These are phyloP conservation scores for Oryza glumipatula DNA, from an alignment of 176 grass and related monocot species.

Conservation along the genomic window DNA sequence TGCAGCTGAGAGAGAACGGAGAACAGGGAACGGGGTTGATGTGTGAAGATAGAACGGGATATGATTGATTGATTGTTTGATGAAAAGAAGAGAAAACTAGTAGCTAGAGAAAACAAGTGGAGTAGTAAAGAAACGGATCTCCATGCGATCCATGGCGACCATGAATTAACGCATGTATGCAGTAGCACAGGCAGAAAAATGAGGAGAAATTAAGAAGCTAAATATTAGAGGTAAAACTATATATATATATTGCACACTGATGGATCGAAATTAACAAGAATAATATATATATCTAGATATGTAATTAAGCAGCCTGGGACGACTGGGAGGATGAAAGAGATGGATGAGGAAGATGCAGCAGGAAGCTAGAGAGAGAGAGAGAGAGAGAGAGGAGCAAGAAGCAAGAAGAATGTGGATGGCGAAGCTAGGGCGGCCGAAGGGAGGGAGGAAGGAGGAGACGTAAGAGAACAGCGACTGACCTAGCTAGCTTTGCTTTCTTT, in stretches of 20 bases:
- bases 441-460: constrained; percentile 37
- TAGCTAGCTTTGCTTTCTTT: background rate
- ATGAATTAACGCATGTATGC: background rate
- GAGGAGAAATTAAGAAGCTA: background rate
- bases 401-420: background rate
- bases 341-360: background rate
- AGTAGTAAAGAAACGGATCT: constrained; percentile 24
- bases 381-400: background rate
- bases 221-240: background rate
- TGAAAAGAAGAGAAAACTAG: background rate
- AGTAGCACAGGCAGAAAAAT: background rate
- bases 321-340: background rate
- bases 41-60: constrained; percentile 41
- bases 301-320: too few relatives aligned
- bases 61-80: constrained; percentile 13
- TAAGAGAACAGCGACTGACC: constrained; percentile 58
- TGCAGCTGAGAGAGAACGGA: constrained; percentile 13
- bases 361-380: background rate
- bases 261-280: background rate
- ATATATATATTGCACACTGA: background rate
- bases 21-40: constrained; percentile 47
- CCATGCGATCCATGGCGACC: constrained; percentile 12
- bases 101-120: background rate
- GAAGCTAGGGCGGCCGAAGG: background rate
- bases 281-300: too few relatives aligned